phyloP scores from a whole-genome alignment of 371 early-diverging fungal species.

The Entomophthora muscae region DNA sequence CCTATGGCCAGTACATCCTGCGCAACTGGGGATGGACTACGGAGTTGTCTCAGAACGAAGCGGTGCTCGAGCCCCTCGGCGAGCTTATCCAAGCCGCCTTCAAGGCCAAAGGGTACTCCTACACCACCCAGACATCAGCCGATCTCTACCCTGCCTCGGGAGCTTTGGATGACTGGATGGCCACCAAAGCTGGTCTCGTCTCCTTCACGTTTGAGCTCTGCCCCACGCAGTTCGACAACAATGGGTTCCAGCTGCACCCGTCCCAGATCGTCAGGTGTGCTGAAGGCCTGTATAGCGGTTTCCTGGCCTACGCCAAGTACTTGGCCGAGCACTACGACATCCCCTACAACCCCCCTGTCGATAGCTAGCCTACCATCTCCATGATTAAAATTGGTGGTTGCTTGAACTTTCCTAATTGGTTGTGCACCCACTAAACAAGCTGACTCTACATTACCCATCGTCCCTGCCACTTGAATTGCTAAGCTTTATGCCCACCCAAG shows the following conservation, averaged over 20 bases:
- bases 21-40: slow-evolving; percentile 26
- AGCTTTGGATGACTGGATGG: slow-evolving; percentile 9
- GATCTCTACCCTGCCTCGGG: slow-evolving; percentile 7
- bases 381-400: no score
- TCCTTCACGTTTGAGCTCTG: slow-evolving; percentile 7
- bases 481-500: no score
- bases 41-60: slow-evolving; percentile 13
- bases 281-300: slow-evolving; percentile 2
- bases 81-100: not conserved
- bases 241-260: slow-evolving; percentile 6
- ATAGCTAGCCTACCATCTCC: not conserved
- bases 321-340: not conserved
- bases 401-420: no score
- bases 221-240: not conserved
- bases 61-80: slow-evolving; percentile 2
- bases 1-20: slow-evolving; percentile 25
- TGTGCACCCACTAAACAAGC: no score
- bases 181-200: slow-evolving; percentile 2
- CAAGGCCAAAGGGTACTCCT: slow-evolving; percentile 1
- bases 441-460: no score
- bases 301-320: slow-evolving; percentile 3
- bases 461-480: no score
- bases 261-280: slow-evolving; percentile 5
- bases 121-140: not conserved
- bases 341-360: slow-evolving; percentile 1